Evolutionary conservation across 345 rosid genomes (phyloP), one percentile per base, ranked within the genome.

Genomic region (Xanthoceras sorbifolium): DNA sequence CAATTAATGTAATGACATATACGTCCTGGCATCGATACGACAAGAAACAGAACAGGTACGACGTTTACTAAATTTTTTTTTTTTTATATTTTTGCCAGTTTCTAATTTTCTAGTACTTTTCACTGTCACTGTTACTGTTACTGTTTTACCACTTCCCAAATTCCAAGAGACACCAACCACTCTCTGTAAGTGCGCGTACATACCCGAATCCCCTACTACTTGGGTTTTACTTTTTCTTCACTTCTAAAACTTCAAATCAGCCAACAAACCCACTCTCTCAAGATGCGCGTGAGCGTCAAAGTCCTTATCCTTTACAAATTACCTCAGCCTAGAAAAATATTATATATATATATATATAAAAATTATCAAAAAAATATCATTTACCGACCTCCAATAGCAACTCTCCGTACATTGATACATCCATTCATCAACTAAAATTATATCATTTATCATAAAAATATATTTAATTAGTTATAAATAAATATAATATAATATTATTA

Each of bases 111-210:
- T n/a, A 7, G 6, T 57, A 4, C 20, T 71, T 69, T 29, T 38
- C 62, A 55, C 70, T 55, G 28, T 44, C n/a, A n/a, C n/a, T 38
- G 7, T 42, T 14, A 1, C 46, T 42, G 46, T 76, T 40, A 40
- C 8, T 20, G 42, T 48, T 74, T 71, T 68, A 81, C 72, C 75
- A 3, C 75, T 46, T 48, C 26, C 25, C 77, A 38, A 3, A 23
- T 70, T 50, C 77, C 81, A 3, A 77, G 61, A 44, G 25, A 34
- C 10, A 0, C 46, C 12, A 14, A 18, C 68, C 74, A 83, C 57
- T 77, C 83, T 62, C 78, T 25, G 0, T 3, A 29, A 14, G 0
- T 18, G 78, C 74, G 77, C 82, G 85, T 78, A 25, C 18, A 5
- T 18, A 28, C 1, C 57, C 34, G 11, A 73, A 9, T 23, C 44